Conservation (phyloP, 805 yeast species). For the Wickerhamiella shivajii region DNA sequence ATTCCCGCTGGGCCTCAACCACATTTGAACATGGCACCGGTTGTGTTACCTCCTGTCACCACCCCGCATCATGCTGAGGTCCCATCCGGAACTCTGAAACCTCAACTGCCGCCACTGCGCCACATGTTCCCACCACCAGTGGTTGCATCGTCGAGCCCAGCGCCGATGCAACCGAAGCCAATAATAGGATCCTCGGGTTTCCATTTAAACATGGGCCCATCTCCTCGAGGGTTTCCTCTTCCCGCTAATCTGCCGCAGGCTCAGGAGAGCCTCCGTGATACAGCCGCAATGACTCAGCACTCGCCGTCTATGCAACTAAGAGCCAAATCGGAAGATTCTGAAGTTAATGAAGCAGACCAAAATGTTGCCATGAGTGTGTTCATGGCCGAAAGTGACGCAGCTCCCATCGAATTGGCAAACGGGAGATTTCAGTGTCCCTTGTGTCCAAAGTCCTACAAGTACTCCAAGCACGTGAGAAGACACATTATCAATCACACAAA, state of each 20-base stretch:
- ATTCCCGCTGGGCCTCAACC: no score
- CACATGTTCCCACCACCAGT: no score
- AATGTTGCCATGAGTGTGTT: slow-evolving; percentile 8
- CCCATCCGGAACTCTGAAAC: no score
- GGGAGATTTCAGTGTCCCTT: slow-evolving; percentile 14
- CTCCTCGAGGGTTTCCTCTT: background rate
- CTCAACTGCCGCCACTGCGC: no score
- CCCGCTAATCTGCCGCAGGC: background rate
- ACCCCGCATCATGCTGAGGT: no score
- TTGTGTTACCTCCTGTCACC: no score
- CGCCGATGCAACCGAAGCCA: no score
- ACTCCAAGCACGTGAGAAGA: slow-evolving; percentile 15
- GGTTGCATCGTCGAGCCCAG: no score
- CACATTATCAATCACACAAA: slow-evolving; percentile 14
- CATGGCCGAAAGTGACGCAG: slow-evolving; percentile 3
- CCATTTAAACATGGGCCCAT: background rate
- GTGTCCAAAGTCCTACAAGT: slow-evolving; percentile 14
- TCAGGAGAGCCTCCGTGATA: background rate
- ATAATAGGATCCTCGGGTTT: background rate
- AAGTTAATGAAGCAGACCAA: slow-evolving; percentile 2
- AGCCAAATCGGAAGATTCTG: no score
- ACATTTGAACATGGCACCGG: no score
- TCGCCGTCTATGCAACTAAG: background rate
- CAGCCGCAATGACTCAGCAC: background rate
- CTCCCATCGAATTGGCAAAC: slow-evolving; percentile 9